Conservation (phyloP, 345 rosid species). For the Populus euphratica region DNA sequence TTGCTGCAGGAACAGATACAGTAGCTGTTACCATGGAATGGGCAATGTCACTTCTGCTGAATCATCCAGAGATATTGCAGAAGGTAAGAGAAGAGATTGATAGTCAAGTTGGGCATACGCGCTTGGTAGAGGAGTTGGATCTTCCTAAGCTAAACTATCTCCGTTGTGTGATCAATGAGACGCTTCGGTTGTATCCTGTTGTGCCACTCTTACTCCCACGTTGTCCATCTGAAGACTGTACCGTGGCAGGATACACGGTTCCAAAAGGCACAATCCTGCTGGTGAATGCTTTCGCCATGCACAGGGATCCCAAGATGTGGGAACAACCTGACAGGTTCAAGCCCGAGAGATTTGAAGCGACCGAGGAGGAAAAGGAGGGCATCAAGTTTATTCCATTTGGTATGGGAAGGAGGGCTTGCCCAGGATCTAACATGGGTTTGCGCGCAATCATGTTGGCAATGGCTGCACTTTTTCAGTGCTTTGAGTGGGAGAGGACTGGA, state of each 20-base stretch:
- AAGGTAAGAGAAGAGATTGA: conserved; percentile 23
- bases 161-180: conserved; percentile 23
- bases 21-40: conserved; percentile 32
- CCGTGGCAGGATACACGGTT: conserved; percentile 24
- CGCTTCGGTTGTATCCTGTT: conserved; percentile 18
- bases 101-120: conserved; percentile 13
- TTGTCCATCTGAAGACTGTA: conserved; percentile 18
- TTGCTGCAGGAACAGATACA: conserved; percentile 33
- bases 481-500: conserved; percentile 26
- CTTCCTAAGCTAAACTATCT: conserved; percentile 17
- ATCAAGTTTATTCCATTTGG: conserved; percentile 31
- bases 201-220: conserved; percentile 33
- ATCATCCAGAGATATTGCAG: conserved; percentile 23
- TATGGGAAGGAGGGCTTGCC: conserved; percentile 29
- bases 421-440: conserved; percentile 21
- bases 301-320: conserved; percentile 36
- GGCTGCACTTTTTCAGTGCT: conserved; percentile 29
- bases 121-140: conserved; percentile 25
- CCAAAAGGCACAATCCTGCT: conserved; percentile 23
- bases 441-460: conserved; percentile 23
- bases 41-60: conserved; percentile 39
- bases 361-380: conserved; percentile 14
- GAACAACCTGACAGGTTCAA: conserved; percentile 18
- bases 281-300: conserved; percentile 22
- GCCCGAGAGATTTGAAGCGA: conserved; percentile 38